Evolutionary conservation across 306 rosid species (phyloP).

Genomic region (Myrica gale): DNA sequence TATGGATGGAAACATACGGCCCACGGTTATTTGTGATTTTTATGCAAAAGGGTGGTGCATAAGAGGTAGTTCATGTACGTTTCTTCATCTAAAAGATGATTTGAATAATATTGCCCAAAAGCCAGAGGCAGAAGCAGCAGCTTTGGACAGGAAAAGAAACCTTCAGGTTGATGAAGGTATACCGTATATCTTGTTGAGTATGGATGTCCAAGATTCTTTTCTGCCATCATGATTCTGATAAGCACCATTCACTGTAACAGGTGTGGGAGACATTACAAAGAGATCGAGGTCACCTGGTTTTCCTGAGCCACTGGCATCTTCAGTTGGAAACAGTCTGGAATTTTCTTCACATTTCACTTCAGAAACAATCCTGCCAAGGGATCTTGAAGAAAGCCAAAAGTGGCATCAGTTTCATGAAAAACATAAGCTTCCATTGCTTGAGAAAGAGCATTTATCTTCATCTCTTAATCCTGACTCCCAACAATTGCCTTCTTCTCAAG

Average conservation of each 20-base stretch:
- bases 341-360: conserved; percentile 41
- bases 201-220: conserved; percentile 36
- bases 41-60: conserved; percentile 95
- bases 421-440: conserved; percentile 36
- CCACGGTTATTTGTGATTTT: conserved; percentile 59
- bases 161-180: conserved; percentile 72
- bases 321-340: conserved; percentile 27
- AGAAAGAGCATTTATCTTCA: conserved; percentile 33
- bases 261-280: conserved; percentile 38
- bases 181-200: conserved; percentile 27
- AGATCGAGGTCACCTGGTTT: conserved; percentile 46
- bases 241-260: conserved; percentile 50
- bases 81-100: conserved; percentile 67
- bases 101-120: conserved; percentile 34
- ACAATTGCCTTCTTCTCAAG: conserved; percentile 25
- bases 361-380: conserved; percentile 39
- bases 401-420: conserved; percentile 44
- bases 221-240: conserved; percentile 33
- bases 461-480: conserved; percentile 16
- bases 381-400: conserved; percentile 37
- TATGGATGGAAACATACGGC: conserved; percentile 51
- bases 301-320: conserved; percentile 42
- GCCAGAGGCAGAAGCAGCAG: conserved; percentile 46
- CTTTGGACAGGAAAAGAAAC: conserved; percentile 45
- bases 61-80: conserved; percentile 79